These are phyloP conservation scores for Fusarium piperis DNA, from an alignment of 2,329 filamentous ascomycete species.

Conservation along the genomic window DNA sequence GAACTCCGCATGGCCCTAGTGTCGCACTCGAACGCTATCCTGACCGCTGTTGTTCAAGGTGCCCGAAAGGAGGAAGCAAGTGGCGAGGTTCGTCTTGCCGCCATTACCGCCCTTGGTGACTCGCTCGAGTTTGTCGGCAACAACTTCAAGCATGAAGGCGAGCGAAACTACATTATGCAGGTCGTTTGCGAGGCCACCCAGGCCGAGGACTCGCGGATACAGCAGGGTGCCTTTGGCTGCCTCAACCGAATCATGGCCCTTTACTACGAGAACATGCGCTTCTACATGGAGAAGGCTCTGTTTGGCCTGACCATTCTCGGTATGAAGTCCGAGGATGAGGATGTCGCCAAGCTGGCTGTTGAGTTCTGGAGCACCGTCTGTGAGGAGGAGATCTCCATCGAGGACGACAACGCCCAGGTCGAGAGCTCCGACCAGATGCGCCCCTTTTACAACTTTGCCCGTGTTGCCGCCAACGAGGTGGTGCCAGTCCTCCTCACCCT, in stretches of 20 bases:
- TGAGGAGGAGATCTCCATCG: slow-evolving; percentile 97
- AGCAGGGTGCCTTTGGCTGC: slow-evolving; percentile 96
- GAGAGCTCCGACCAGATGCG: slow-evolving; percentile 86
- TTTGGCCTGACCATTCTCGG: slow-evolving; percentile 97
- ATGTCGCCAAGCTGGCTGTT: slow-evolving; percentile 96
- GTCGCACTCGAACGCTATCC: slow-evolving; percentile 93
- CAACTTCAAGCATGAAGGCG: slow-evolving; percentile 99
- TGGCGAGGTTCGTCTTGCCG: slow-evolving; percentile 87
- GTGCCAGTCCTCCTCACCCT: slow-evolving; percentile 89
- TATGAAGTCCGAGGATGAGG: slow-evolving; percentile 98
- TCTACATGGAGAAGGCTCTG: slow-evolving; percentile 99
- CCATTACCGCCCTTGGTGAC: slow-evolving; percentile 93
- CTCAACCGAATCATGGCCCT: slow-evolving; percentile 98
- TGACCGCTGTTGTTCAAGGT: slow-evolving; percentile 97
- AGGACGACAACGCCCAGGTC: slow-evolving; percentile 86
- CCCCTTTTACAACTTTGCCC: slow-evolving; percentile 94
- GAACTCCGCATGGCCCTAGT: slow-evolving; percentile 85
- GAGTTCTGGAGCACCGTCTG: slow-evolving; percentile 99
- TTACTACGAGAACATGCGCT: slow-evolving; percentile 99
- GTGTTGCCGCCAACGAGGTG: slow-evolving; percentile 92
- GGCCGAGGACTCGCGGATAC: slow-evolving; percentile 87
- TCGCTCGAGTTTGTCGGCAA: slow-evolving; percentile 97
- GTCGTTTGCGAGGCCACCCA: slow-evolving; percentile 99
- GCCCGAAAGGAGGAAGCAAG: slow-evolving; percentile 96
- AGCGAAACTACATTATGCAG: slow-evolving; percentile 99